Percentiles rank a stretch among this genome's conserved stretches.
Evolutionary conservation across 495 filamentous ascomycete species (phyloP).

Genomic region (Aspergillus nidulans): DNA sequence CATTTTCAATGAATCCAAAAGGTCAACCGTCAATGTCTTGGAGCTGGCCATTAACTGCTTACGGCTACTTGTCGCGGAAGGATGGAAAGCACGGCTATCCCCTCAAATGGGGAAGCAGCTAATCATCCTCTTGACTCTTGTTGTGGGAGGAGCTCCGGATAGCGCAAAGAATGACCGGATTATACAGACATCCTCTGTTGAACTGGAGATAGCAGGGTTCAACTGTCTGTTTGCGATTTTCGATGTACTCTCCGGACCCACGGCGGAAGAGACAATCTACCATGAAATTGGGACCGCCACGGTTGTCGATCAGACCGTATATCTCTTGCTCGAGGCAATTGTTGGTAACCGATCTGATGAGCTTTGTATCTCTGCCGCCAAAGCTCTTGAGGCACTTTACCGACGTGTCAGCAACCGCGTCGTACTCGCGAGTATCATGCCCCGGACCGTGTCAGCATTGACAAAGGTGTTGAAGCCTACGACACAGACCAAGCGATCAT

Average conservation of each 20-base stretch:
- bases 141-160: slow-evolving; percentile 65
- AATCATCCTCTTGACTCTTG: slow-evolving; percentile 75
- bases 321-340: slow-evolving; percentile 69
- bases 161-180: slow-evolving; percentile 29
- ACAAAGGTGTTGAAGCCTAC: slow-evolving; percentile 69
- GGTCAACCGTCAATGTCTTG: slow-evolving; percentile 64
- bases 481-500: slow-evolving; percentile 58
- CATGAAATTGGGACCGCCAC: slow-evolving; percentile 52
- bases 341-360: slow-evolving; percentile 53
- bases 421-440: slow-evolving; percentile 76
- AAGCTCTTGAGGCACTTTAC: slow-evolving; percentile 60
- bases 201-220: slow-evolving; percentile 60
- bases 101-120: slow-evolving; percentile 75
- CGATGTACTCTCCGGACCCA: slow-evolving; percentile 32
- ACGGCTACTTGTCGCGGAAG: slow-evolving; percentile 63
- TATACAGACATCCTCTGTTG: slow-evolving; percentile 55
- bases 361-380: slow-evolving; percentile 62
- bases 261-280: slow-evolving; percentile 55
- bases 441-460: slow-evolving; percentile 79
- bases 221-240: slow-evolving; percentile 54
- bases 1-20: slow-evolving; percentile 71
- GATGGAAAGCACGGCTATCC: slow-evolving; percentile 67
- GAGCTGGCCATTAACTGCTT: slow-evolving; percentile 74
- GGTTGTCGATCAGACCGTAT: slow-evolving; percentile 78
- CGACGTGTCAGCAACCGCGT: slow-evolving; percentile 61